Percentiles rank a stretch among this genome's conserved stretches.
These are phyloP conservation scores for Cynanchum wilfordii DNA, from an alignment of 257 asterid species.

Conservation along the genomic window DNA sequence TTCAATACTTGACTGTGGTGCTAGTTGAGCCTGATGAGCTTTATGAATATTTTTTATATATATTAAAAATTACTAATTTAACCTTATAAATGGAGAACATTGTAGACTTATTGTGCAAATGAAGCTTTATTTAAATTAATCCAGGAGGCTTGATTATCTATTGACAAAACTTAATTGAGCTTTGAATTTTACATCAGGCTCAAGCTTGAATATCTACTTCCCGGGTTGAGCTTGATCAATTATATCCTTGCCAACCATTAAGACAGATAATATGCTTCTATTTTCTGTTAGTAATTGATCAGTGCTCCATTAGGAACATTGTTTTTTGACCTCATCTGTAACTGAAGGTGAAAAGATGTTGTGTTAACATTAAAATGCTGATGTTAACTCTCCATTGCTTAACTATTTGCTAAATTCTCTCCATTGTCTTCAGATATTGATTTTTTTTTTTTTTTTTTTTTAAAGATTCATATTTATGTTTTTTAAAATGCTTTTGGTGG, in stretches of 20 bases:
- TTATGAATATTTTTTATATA: too few species aligned
- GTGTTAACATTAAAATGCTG: neutral
- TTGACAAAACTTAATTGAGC: too few species aligned
- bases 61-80: too few species aligned
- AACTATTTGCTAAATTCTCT: neutral
- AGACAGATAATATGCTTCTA: slow-evolving; percentile 1
- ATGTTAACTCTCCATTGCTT: neutral
- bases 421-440: neutral
- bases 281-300: neutral
- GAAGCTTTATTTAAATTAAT: too few species aligned
- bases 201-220: too few species aligned
- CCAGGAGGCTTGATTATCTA: too few species aligned
- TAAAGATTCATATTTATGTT: neutral
- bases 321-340: neutral
- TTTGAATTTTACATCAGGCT: too few species aligned
- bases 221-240: too few species aligned
- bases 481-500: neutral
- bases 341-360: neutral
- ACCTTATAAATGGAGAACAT: too few species aligned
- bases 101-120: too few species aligned
- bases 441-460: neutral
- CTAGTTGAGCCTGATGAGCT: too few species aligned
- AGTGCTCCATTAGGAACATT: neutral
- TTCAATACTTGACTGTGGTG: too few species aligned
- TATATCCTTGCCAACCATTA: neutral